phyloP scores from a whole-genome alignment of 2,329 filamentous ascomycete species.

The Fusarium guadeloupense region DNA sequence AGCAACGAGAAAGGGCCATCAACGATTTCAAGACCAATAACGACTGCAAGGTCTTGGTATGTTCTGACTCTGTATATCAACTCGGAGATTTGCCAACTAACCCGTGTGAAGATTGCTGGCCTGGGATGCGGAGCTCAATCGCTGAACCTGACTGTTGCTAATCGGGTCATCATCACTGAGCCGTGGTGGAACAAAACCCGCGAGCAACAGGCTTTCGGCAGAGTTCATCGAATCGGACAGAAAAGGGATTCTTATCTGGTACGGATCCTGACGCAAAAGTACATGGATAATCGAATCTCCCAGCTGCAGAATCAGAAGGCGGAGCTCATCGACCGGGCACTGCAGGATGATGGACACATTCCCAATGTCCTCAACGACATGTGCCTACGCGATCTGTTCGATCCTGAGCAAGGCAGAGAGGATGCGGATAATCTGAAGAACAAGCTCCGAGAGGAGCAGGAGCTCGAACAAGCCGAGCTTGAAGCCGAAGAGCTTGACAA shows the following conservation, averaged over 20 bases:
- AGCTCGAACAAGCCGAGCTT: too few species aligned
- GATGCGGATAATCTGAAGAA: not conserved
- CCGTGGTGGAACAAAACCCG: constrained; percentile 69
- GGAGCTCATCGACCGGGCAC: constrained; percentile 50
- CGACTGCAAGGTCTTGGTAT: constrained; percentile 48
- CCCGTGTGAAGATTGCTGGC: not conserved
- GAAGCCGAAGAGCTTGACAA: too few species aligned
- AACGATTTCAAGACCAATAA: constrained; percentile 32
- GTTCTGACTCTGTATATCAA: constrained; percentile 18
- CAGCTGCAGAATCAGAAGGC: constrained; percentile 66
- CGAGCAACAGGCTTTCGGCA: constrained; percentile 69
- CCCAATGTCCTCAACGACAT: not conserved
- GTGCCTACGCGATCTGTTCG: constrained; percentile 5
- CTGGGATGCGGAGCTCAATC: constrained; percentile 50
- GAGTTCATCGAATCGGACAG: constrained; percentile 74
- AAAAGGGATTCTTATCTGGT: constrained; percentile 65
- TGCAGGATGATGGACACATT: constrained; percentile 44
- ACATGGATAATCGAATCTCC: constrained; percentile 67
- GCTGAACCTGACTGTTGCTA: constrained; percentile 55
- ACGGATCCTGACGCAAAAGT: constrained; percentile 63
- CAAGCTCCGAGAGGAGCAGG: too few species aligned
- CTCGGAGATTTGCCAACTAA: too few species aligned
- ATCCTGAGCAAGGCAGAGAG: accelerated
- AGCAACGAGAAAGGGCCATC: constrained; percentile 33
- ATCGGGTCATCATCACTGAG: constrained; percentile 64